These are phyloP conservation scores for Pseudoscleropodium purum DNA, from an alignment of 225 moss, liverwort and hornwort genomes.

Conservation along the genomic window DNA sequence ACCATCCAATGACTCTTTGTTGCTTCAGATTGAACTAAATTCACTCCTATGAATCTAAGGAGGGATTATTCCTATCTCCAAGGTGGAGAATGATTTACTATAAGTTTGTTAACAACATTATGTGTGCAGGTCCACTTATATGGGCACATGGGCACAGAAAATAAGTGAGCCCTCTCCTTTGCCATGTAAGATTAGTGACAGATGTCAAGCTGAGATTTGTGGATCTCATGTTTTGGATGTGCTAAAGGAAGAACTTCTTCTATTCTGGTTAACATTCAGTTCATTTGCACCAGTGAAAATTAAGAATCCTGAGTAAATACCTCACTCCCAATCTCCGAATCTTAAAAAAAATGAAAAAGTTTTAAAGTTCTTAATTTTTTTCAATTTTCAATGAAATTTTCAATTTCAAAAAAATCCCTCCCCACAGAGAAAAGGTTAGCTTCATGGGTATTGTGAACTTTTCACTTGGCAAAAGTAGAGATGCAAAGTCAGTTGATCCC, in stretches of 20 bases:
- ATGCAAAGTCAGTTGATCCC: background rate
- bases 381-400: no score
- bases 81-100: rapidly evolving
- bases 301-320: background rate
- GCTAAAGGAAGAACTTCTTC: background rate
- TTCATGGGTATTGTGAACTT: background rate
- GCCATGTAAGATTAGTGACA: rapidly evolving
- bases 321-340: background rate
- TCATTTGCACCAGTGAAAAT: background rate
- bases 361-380: no score
- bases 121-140: background rate
- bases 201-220: background rate
- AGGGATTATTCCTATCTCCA: no score
- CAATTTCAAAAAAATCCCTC: background rate
- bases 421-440: background rate
- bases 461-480: background rate
- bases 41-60: background rate
- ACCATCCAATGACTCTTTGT: background rate
- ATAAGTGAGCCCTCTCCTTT: no score
- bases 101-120: background rate
- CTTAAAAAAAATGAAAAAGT: no score
- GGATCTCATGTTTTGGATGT: background rate
- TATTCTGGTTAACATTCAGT: background rate
- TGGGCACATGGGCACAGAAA: background rate
- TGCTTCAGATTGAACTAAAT: background rate